phyloP scores from a whole-genome alignment of 2,329 filamentous ascomycete species.

The Xenosphaeropsis pyriputrescens region DNA sequence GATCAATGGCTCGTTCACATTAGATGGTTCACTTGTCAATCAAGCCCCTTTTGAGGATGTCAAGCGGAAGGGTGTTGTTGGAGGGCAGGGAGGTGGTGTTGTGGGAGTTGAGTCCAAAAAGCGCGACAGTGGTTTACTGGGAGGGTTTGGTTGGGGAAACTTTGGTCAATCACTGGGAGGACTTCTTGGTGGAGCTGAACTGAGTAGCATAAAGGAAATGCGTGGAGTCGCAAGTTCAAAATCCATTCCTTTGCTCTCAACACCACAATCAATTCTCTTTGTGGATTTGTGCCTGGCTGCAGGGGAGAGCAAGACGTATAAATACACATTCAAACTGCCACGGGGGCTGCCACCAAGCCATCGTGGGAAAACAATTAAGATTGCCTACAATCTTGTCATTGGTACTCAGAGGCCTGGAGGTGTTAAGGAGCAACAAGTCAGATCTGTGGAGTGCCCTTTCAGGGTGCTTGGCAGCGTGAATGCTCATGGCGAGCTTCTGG shows the following conservation, averaged over 20 bases:
- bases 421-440: constrained; percentile 66
- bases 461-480: constrained; percentile 89
- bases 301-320: constrained; percentile 77
- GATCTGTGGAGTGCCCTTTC: constrained; percentile 85
- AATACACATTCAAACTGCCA: constrained; percentile 75
- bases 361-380: constrained; percentile 85
- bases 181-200: constrained; percentile 70
- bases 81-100: constrained; percentile 75
- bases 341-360: constrained; percentile 83
- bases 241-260: constrained; percentile 81
- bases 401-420: constrained; percentile 79
- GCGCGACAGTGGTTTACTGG: constrained; percentile 65
- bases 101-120: constrained; percentile 64
- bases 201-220: constrained; percentile 94
- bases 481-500: constrained; percentile 71
- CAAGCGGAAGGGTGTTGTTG: constrained; percentile 83
- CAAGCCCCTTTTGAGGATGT: constrained; percentile 87
- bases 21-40: constrained; percentile 86
- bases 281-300: constrained; percentile 80
- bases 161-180: constrained; percentile 81
- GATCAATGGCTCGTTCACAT: constrained; percentile 76
- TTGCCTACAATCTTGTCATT: constrained; percentile 79
- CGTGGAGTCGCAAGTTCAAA: constrained; percentile 73
- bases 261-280: constrained; percentile 89
- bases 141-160: constrained; percentile 74